Evolutionary conservation across 805 yeast genomes (phyloP).

Genomic region (Novakomyces olei): DNA sequence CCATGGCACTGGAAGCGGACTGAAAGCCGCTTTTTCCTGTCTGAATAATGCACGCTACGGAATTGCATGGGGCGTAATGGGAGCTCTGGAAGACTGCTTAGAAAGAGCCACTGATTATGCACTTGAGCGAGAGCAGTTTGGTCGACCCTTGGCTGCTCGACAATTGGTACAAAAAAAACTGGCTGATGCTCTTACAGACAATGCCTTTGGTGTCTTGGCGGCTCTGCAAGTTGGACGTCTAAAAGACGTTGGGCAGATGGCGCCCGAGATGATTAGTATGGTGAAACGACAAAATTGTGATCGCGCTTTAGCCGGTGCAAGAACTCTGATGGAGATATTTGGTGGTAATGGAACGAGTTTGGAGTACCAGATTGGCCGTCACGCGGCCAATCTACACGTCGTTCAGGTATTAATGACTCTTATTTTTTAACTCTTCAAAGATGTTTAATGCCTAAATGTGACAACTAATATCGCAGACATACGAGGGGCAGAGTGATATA

Average conservation of each 20-base stretch:
- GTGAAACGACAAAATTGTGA: conserved; percentile 24
- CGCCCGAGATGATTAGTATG: conserved; percentile 25
- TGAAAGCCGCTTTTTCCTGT: conserved; percentile 26
- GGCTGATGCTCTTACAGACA: conserved; percentile 22
- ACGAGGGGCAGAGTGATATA: conserved; percentile 25
- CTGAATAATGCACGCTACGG: conserved; percentile 23
- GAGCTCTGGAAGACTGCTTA: conserved; percentile 22
- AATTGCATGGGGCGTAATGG: conserved; percentile 24
- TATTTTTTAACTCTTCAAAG: background rate
- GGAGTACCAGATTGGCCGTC: conserved; percentile 23
- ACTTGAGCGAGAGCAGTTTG: conserved; percentile 21
- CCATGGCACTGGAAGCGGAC: conserved; percentile 19
- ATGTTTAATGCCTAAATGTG: background rate
- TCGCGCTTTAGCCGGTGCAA: conserved; percentile 18
- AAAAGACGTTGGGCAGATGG: conserved; percentile 17
- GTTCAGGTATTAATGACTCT: conserved; percentile 12
- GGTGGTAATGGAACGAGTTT: conserved; percentile 25
- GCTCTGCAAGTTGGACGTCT: conserved; percentile 22
- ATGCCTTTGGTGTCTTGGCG: conserved; percentile 19
- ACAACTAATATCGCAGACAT: too few relatives aligned
- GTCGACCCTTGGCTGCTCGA: conserved; percentile 19
- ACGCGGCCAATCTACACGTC: conserved; percentile 22
- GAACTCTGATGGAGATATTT: conserved; percentile 22
- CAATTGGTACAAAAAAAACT: conserved; percentile 23
- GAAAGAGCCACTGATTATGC: conserved; percentile 18